These are phyloP conservation scores for Ophiosphaerella korrae DNA, from an alignment of 2,329 filamentous ascomycete genomes.

Conservation along the genomic window DNA sequence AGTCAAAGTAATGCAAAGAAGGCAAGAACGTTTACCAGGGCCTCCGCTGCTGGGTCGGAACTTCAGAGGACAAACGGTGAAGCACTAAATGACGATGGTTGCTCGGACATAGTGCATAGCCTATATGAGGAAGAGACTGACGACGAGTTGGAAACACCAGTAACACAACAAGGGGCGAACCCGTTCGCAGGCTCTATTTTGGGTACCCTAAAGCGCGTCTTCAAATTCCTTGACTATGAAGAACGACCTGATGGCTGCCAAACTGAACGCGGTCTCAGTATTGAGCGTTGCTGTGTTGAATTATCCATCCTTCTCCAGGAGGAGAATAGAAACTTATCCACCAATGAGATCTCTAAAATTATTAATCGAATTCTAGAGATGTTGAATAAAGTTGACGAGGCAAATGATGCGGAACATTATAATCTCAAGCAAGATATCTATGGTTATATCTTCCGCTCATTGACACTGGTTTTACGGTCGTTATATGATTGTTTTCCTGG, in stretches of 20 bases:
- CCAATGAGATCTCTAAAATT: conserved; percentile 12
- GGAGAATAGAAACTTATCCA: conserved; percentile 1
- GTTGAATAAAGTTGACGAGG: conserved; percentile 7
- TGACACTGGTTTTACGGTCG: conserved; percentile 19
- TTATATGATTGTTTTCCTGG: conserved; percentile 22
- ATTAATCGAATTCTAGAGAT: conserved; percentile 7
- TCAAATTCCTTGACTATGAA: conserved; percentile 25
- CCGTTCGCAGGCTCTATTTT: not conserved
- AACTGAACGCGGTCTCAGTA: conserved; percentile 16
- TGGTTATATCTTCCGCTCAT: conserved; percentile 28
- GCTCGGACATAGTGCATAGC: not conserved
- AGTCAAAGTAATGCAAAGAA: too few relatives aligned
- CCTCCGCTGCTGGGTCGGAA: too few relatives aligned
- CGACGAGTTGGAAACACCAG: conserved; percentile 2
- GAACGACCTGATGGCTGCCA: conserved; percentile 22
- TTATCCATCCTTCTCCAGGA: conserved; percentile 5
- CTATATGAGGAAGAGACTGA: not conserved
- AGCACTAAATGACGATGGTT: not conserved
- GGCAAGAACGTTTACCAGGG: too few relatives aligned
- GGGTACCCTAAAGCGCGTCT: conserved; percentile 21
- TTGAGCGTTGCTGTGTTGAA: conserved; percentile 18
- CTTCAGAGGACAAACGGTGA: not conserved
- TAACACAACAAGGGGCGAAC: not conserved
- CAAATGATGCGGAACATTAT: conserved; percentile 6
- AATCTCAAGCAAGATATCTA: conserved; percentile 37